Base-by-base conservation (phyloP, 2,329 filamentous ascomycete species). In the Paraphoma sp. region DNA sequence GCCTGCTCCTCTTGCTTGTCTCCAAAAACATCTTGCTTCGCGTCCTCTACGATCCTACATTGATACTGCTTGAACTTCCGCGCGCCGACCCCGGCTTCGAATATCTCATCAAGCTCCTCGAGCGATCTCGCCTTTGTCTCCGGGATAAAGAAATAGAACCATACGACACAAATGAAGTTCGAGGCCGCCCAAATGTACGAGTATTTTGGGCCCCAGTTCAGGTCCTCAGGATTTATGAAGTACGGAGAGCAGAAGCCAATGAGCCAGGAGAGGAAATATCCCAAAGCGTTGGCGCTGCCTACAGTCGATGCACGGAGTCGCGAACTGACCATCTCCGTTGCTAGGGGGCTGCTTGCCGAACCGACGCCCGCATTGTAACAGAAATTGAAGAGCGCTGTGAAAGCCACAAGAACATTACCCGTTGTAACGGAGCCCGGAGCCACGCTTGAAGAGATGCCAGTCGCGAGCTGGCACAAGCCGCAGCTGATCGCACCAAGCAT, bases 111-210 rank as follows among this genome's bases (percentile, higher is more conserved):
- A 0, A 72, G 51, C 47, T 73, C 69, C 47, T 73, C 70, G 1
- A 72, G 43, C 6, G 61, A 64, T 11, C 67, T 49, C 14, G 58
- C 63, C 17, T 71, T 68, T 23, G 69, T 68, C 62, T 84, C 84
- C 0, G 85, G 86, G 62, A 89, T 83, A 75, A 87, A 87, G 69
- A 86, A 81, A 17, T 87, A 78, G 28, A 82, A 88, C 40, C 91
- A 76, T 0, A 86, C 57, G 0, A 86, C 65, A 45, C 88, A 78
- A 3, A 82, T 68, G 11, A 82, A 66, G 38, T 67, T 71, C 3
- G 67, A 74, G n/a, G 38, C 65, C 8, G 67, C 69, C 68, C 62
- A 72, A 38, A 70, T 69, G 18, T 65, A 71, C 1, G 54, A 63
- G 30, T 64, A 72, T 28, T 63, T 63, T 1, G 58, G 59, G 8